phyloP scores from a whole-genome alignment of 352 stramenopile species.

The Detonula confervacea region DNA sequence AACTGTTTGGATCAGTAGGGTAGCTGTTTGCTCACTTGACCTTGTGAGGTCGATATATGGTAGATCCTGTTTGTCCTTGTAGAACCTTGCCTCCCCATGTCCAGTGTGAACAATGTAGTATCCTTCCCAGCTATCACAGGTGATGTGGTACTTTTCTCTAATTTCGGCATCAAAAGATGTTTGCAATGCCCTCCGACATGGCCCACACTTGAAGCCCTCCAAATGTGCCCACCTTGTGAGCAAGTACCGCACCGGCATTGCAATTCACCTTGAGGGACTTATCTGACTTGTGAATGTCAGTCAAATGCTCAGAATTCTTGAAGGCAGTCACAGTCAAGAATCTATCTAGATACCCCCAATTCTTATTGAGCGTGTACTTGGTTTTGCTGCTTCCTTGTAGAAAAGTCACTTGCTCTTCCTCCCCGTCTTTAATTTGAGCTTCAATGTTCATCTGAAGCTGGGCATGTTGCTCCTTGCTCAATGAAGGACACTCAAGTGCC shows the following conservation, averaged over 20 bases:
- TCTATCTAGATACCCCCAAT: neutral
- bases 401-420: neutral
- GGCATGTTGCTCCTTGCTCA: neutral
- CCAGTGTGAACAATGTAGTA: constrained; percentile 14
- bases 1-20: neutral
- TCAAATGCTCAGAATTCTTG: neutral
- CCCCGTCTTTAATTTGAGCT: neutral
- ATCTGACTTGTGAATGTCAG: neutral
- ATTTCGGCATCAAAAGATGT: too few species aligned
- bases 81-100: neutral
- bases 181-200: too few species aligned
- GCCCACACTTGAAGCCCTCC: neutral
- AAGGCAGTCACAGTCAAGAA: neutral
- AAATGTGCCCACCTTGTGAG: neutral
- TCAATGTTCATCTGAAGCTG: neutral
- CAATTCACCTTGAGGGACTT: neutral
- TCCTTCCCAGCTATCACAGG: too few species aligned
- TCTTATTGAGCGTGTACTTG: neutral
- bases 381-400: neutral
- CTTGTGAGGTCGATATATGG: neutral
- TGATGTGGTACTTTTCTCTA: too few species aligned
- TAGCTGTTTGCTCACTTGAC: neutral
- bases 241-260: too few species aligned
- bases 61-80: neutral
- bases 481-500: neutral